phyloP scores from a whole-genome alignment of 805 yeast genomes.

The Pachysolen tannophilus region DNA sequence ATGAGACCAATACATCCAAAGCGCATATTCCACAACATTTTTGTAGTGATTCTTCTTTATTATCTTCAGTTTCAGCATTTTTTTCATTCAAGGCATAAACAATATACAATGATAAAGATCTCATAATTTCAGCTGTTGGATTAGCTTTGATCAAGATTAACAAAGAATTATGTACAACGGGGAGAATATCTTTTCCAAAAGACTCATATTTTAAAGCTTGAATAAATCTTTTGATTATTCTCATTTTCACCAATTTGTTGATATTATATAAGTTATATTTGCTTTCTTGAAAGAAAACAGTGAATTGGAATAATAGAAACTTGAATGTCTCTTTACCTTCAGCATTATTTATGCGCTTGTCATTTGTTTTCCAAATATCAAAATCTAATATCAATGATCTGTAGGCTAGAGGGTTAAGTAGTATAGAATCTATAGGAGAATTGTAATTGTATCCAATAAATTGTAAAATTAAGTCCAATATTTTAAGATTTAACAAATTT shows the following conservation, averaged over 20 bases:
- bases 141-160: slow-evolving; percentile 34
- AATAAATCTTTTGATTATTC: slow-evolving; percentile 32
- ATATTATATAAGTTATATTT: slow-evolving; percentile 43
- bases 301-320: slow-evolving; percentile 49
- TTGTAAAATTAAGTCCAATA: slow-evolving; percentile 39
- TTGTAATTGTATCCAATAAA: slow-evolving; percentile 49
- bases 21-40: slow-evolving; percentile 25
- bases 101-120: slow-evolving; percentile 42
- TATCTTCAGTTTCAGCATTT: slow-evolving; percentile 9
- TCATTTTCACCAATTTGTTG: slow-evolving; percentile 44
- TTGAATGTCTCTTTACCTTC: slow-evolving; percentile 36
- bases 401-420: slow-evolving; percentile 51
- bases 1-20: slow-evolving; percentile 28
- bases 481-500: slow-evolving; percentile 27
- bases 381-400: slow-evolving; percentile 53
- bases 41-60: slow-evolving; percentile 11
- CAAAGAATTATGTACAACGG: slow-evolving; percentile 31
- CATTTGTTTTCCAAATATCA: slow-evolving; percentile 41
- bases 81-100: slow-evolving; percentile 36
- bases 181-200: slow-evolving; percentile 28
- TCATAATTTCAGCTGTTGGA: slow-evolving; percentile 46
- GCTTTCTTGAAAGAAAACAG: slow-evolving; percentile 45
- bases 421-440: slow-evolving; percentile 46
- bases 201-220: slow-evolving; percentile 39
- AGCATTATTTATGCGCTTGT: slow-evolving; percentile 10